Base-by-base conservation (phyloP, 176 grass and related monocot species). In the Raddia distichophylla region DNA sequence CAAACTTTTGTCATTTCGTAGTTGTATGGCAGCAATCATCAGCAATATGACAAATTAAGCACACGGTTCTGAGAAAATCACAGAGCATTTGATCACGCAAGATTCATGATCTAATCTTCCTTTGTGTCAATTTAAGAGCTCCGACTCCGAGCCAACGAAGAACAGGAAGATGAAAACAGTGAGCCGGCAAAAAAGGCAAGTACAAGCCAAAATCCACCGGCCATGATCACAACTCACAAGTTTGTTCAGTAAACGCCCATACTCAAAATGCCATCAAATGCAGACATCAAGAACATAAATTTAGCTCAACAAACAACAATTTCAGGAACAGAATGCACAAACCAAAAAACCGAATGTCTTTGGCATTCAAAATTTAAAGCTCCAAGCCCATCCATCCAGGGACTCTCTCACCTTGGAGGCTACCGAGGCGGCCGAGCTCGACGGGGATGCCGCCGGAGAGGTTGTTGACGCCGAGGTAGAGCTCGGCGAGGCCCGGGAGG, bases 401-500 rank as follows among this genome's bases (percentile, higher is more conserved):
- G n/a, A 54, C 62, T 53, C 34, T 33, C 50, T 83, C 33, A 98
- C 93, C 96, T 95, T 98, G 93, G 64, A 98, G 89, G 11, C 71
- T 20, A 37, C 1, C 16, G 42, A 98, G 88, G 1, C 77, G 86
- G 6, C 86, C 76, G 15, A 95, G 82, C 86, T 91, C 89, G 33
- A 51, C 73, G 34, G 91, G 93, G 6, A 98, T 83, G 71, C 27
- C 0, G 1, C 96, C 89, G 9, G 82, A 80, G 2, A 98, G 82
- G 78, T 88, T 90, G 7, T 98, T 98, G 17, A 91, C 81, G 78
- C 81, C 78, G 18, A 93, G 93, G 75, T 95, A 98, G 68, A 98
- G 89, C 53, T 93, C 93, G 10, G 69, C 76, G 8, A 98, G 82
- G 1, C 64, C 67, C 3, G 73, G 55, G 12, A 95, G 85, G 4